phyloP scores from a whole-genome alignment of 108 stramenopile species.

The Skeletonema costatum region DNA sequence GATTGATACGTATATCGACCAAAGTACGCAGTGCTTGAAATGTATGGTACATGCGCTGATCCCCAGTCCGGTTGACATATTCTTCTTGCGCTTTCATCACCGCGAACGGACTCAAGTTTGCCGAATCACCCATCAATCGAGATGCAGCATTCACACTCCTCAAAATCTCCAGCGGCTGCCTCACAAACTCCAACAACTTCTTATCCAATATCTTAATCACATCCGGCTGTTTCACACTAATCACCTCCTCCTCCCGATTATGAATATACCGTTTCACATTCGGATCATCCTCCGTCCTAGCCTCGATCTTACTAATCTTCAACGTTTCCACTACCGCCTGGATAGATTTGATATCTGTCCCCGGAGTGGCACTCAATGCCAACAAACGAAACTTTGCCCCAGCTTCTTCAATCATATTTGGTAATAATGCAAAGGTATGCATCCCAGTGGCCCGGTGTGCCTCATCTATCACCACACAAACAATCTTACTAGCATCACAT shows the following conservation, averaged over 20 bases:
- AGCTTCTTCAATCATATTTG: constrained; percentile 48
- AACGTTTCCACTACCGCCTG: constrained; percentile 80
- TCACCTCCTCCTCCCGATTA: constrained; percentile 65
- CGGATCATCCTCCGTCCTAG: constrained; percentile 83
- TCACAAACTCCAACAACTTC: constrained; percentile 55
- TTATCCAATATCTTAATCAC: constrained; percentile 49
- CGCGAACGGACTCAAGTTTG: constrained; percentile 50
- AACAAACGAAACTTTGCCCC: constrained; percentile 76
- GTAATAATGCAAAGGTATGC: constrained; percentile 81
- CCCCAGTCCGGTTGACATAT: constrained; percentile 36
- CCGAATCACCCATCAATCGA: constrained; percentile 29
- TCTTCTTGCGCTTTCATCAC: constrained; percentile 51
- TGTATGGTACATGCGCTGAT: constrained; percentile 40
- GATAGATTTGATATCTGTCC: constrained; percentile 84
- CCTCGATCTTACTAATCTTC: constrained; percentile 72
- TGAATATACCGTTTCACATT: constrained; percentile 83
- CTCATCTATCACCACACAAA: constrained; percentile 96
- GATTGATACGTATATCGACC: constrained; percentile 43
- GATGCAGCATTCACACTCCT: constrained; percentile 35
- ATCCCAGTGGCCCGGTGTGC: constrained; percentile 95
- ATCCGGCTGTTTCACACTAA: constrained; percentile 57
- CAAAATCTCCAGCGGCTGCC: constrained; percentile 54
- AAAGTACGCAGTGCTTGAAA: constrained; percentile 57
- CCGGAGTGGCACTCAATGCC: constrained; percentile 97
- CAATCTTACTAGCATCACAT: constrained; percentile 59